A percentile compares a stretch with the other conserved stretches of the same genome.
Conservation (phyloP, 2,329 filamentous ascomycete genomes). For the Pseudogymnoascus sp. region DNA sequence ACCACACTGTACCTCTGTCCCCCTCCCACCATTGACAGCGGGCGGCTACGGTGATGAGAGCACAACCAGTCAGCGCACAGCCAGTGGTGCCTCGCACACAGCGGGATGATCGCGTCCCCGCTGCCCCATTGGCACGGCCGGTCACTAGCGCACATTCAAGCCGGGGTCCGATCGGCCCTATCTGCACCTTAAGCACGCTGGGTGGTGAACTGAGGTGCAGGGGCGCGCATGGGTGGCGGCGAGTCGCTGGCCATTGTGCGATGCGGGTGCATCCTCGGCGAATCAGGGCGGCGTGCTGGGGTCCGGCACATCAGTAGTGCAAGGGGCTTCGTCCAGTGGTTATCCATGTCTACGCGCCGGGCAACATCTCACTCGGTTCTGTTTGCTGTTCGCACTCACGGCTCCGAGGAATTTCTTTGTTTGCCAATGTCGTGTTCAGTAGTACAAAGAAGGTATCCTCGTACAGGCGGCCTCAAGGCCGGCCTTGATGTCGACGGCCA, state of each 20-base stretch:
- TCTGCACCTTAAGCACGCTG: constrained; percentile 3
- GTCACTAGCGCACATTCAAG: not conserved
- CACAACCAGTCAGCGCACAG: not conserved
- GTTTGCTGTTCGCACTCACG: not conserved
- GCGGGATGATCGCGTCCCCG: constrained; percentile 2
- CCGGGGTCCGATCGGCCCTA: not conserved
- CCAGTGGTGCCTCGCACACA: not conserved
- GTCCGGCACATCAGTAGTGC: constrained; percentile 2
- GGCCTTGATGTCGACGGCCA: not conserved
- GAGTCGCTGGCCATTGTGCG: not conserved
- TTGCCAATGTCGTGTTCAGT: not conserved
- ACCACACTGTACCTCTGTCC: not conserved
- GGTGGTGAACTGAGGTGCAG: constrained; percentile 1
- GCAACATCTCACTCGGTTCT: not conserved
- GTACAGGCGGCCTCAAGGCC: not conserved
- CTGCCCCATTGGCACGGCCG: not conserved
- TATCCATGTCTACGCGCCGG: constrained; percentile 1
- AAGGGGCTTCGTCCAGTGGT: constrained; percentile 2
- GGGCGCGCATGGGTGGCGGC: not conserved
- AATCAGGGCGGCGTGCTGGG: not conserved
- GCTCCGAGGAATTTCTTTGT: not conserved
- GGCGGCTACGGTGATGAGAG: not conserved
- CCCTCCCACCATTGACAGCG: constrained; percentile 5
- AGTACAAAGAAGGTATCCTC: not conserved
- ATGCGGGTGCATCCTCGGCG: not conserved